Evolutionary conservation across 1,139 yeast genomes (phyloP).

Genomic region (Nakaseomyces uthaithaninus): DNA sequence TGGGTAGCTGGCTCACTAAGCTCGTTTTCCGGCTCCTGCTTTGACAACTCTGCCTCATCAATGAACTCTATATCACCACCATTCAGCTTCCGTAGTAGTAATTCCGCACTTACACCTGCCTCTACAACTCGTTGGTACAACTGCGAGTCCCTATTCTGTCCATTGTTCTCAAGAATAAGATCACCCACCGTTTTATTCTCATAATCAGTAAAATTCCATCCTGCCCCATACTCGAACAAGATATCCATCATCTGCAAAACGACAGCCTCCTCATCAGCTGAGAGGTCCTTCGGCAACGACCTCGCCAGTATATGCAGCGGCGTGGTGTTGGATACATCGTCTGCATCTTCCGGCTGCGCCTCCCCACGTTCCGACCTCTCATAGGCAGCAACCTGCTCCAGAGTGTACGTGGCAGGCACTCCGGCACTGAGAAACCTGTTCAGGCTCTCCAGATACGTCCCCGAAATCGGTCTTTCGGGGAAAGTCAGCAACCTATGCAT

Average conservation of each 20-base stretch:
- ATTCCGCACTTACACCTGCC: slow-evolving; percentile 89
- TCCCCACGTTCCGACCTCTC: slow-evolving; percentile 34
- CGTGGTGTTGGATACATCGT: slow-evolving; percentile 53
- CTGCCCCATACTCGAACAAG: slow-evolving; percentile 80
- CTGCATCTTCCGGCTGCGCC: slow-evolving; percentile 34
- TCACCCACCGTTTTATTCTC: slow-evolving; percentile 74
- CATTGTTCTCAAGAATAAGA: slow-evolving; percentile 45
- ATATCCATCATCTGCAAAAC: slow-evolving; percentile 51
- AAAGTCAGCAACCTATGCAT: slow-evolving; percentile 62
- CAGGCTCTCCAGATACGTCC: slow-evolving; percentile 40
- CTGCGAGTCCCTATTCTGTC: slow-evolving; percentile 30
- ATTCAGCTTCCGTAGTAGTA: slow-evolving; percentile 62
- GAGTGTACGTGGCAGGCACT: slow-evolving; percentile 73
- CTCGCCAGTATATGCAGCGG: slow-evolving; percentile 60
- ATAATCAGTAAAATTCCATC: slow-evolving; percentile 71
- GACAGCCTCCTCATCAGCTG: slow-evolving; percentile 39
- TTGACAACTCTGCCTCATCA: slow-evolving; percentile 19
- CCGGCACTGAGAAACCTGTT: slow-evolving; percentile 47
- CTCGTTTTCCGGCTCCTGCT: slow-evolving; percentile 15
- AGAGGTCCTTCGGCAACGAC: slow-evolving; percentile 40
- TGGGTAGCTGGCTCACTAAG: slow-evolving; percentile 22
- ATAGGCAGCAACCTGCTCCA: slow-evolving; percentile 62
- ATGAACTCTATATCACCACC: slow-evolving; percentile 49
- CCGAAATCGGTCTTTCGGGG: slow-evolving; percentile 46
- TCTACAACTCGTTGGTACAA: slow-evolving; percentile 53